These are phyloP conservation scores for Sugiyamaella chiloensis DNA, from an alignment of 805 yeast species.

Conservation along the genomic window DNA sequence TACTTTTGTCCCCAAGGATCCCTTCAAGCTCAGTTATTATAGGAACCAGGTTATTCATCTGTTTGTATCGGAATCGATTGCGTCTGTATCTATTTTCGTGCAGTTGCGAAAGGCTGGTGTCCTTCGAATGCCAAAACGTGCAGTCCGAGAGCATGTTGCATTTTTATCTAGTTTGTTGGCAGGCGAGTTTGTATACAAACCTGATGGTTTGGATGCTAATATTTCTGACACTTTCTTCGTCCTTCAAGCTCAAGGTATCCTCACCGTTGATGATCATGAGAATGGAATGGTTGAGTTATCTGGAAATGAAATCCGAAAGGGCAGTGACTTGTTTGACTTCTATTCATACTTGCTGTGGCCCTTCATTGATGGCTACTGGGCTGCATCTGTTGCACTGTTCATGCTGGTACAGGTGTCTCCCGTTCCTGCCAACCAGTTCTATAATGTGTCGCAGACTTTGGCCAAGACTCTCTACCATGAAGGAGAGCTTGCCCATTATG, in stretches of 20 bases:
- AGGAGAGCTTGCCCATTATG: slow-evolving; percentile 40
- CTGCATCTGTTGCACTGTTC: slow-evolving; percentile 36
- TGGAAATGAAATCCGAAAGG: slow-evolving; percentile 17
- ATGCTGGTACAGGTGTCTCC: slow-evolving; percentile 25
- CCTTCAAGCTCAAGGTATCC: slow-evolving; percentile 32
- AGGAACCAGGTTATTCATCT: slow-evolving; percentile 56
- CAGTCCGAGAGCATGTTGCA: slow-evolving; percentile 30
- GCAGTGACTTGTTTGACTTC: slow-evolving; percentile 37
- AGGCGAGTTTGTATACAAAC: slow-evolving; percentile 39
- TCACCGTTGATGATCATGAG: slow-evolving; percentile 25
- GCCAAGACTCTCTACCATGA: slow-evolving; percentile 43
- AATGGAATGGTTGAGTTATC: slow-evolving; percentile 23
- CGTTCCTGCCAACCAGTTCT: slow-evolving; percentile 32
- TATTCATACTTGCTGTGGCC: slow-evolving; percentile 44
- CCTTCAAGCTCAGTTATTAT: slow-evolving; percentile 55
- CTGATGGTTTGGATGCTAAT: slow-evolving; percentile 36
- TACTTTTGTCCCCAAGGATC: slow-evolving; percentile 42
- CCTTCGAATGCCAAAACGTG: slow-evolving; percentile 26
- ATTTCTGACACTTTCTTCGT: slow-evolving; percentile 30
- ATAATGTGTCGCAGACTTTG: slow-evolving; percentile 35
- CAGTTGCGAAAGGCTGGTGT: slow-evolving; percentile 28
- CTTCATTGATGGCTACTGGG: slow-evolving; percentile 43
- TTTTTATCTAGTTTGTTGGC: slow-evolving; percentile 38
- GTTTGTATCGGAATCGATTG: slow-evolving; percentile 50
- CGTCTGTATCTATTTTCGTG: slow-evolving; percentile 40